These are phyloP conservation scores for Fragaria nilgerrensis DNA, from an alignment of 306 rosid genomes.

Conservation along the genomic window DNA sequence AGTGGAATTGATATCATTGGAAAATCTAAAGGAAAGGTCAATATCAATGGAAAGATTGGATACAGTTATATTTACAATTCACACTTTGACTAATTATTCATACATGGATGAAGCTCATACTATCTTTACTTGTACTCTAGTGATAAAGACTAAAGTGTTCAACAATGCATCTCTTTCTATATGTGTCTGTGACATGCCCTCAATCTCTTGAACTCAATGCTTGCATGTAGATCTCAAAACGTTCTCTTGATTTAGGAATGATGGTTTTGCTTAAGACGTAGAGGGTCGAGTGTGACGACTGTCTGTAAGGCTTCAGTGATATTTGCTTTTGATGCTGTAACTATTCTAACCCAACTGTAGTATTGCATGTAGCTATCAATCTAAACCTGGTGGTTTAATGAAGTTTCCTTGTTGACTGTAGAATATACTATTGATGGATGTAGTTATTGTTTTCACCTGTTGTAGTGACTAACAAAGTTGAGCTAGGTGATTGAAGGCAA, in stretches of 20 bases:
- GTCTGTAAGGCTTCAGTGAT: not conserved
- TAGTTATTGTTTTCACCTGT: not conserved
- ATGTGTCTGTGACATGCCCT: not conserved
- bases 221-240: not conserved
- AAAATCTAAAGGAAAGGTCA: slow-evolving; percentile 21
- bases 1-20: slow-evolving; percentile 35
- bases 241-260: not conserved
- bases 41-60: not conserved
- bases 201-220: not conserved
- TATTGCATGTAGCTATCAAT: not conserved
- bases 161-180: not conserved
- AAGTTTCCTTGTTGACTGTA: not conserved
- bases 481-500: not conserved
- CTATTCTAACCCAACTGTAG: not conserved
- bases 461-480: not conserved
- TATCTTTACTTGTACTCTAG: not conserved
- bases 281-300: not conserved
- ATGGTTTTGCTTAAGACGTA: not conserved
- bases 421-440: not conserved
- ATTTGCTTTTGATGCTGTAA: not conserved
- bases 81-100: not conserved
- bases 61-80: not conserved
- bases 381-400: not conserved
- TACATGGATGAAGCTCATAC: not conserved
- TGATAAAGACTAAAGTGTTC: not conserved